These are phyloP conservation scores for Cercospora citrullina DNA, from an alignment of 2,329 filamentous ascomycete species.

Conservation along the genomic window DNA sequence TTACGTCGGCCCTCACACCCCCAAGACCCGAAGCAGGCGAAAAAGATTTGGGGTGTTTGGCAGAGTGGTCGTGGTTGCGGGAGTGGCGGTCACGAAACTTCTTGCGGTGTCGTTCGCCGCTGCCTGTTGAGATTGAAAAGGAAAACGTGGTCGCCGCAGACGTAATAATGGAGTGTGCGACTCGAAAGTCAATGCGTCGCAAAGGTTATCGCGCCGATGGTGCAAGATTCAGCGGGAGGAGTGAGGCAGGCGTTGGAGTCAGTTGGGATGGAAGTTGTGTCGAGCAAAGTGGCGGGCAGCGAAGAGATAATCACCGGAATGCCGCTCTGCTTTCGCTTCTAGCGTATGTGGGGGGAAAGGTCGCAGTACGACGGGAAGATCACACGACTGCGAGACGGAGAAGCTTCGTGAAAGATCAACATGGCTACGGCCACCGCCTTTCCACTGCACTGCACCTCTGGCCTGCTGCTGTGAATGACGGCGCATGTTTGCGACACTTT, in stretches of 20 bases:
- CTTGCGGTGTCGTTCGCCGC: neutral
- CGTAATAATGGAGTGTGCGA: neutral
- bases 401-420: neutral
- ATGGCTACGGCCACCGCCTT: neutral
- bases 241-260: neutral
- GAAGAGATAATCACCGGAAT: conserved; percentile 4
- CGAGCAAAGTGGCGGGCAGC: neutral
- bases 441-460: neutral
- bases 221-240: neutral
- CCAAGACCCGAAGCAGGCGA: neutral
- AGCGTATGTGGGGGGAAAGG: conserved; percentile 6
- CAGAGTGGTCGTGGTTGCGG: neutral
- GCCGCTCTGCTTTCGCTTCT: neutral
- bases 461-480: neutral
- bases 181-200: neutral
- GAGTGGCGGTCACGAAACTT: neutral
- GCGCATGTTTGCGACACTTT: neutral
- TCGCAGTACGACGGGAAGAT: neutral
- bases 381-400: neutral
- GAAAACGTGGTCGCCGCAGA: conserved; percentile 4
- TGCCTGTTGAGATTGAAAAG: neutral
- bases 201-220: neutral
- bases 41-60: neutral
- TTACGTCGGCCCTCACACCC: conserved; percentile 26
- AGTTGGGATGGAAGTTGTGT: neutral